Evolutionary conservation across 2,329 filamentous ascomycete species (phyloP).

Genomic region (Kalaharituber pfeilii): DNA sequence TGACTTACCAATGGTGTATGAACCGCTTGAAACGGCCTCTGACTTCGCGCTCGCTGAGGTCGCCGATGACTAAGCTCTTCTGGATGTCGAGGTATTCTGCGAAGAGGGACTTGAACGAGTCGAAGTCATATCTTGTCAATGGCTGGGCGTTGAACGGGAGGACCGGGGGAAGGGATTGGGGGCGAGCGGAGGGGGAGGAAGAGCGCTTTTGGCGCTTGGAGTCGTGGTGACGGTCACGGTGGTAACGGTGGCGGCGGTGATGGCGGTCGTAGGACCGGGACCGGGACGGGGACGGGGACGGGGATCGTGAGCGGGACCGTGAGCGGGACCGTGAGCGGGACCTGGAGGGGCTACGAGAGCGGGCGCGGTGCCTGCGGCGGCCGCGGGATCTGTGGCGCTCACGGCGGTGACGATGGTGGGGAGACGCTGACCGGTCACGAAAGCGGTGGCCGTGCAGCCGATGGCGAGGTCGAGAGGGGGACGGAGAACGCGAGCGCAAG

Average conservation of each 20-base stretch:
- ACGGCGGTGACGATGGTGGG: slow-evolving; percentile 1
- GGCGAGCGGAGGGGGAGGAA: slow-evolving; percentile 19
- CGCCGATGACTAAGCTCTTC: slow-evolving; percentile 51
- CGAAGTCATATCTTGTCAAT: slow-evolving; percentile 53
- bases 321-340: background rate
- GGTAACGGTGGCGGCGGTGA: slow-evolving; percentile 24
- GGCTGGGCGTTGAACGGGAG: slow-evolving; percentile 50
- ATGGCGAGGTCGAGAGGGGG: slow-evolving; percentile 6
- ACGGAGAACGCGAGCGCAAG: slow-evolving; percentile 6
- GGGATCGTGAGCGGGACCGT: slow-evolving; percentile 2
- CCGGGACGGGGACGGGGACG: slow-evolving; percentile 7
- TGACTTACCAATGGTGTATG: slow-evolving; percentile 57
- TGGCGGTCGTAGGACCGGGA: slow-evolving; percentile 1
- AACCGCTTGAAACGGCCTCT: slow-evolving; percentile 90
- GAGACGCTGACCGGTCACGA: slow-evolving; percentile 5
- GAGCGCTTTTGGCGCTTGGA: slow-evolving; percentile 27
- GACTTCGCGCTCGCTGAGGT: slow-evolving; percentile 53
- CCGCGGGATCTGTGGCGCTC: slow-evolving; percentile 1
- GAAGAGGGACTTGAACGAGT: slow-evolving; percentile 51
- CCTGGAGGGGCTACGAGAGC: background rate
- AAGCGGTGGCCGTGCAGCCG: slow-evolving; percentile 2
- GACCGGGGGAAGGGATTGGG: slow-evolving; percentile 33
- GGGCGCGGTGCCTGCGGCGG: slow-evolving; percentile 4
- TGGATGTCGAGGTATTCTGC: slow-evolving; percentile 76
- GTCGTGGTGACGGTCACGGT: slow-evolving; percentile 23